Evolutionary conservation across 2,329 filamentous ascomycete genomes (phyloP), one percentile per base, ranked within the genome.

Genomic region (Samsoniella hepiali): DNA sequence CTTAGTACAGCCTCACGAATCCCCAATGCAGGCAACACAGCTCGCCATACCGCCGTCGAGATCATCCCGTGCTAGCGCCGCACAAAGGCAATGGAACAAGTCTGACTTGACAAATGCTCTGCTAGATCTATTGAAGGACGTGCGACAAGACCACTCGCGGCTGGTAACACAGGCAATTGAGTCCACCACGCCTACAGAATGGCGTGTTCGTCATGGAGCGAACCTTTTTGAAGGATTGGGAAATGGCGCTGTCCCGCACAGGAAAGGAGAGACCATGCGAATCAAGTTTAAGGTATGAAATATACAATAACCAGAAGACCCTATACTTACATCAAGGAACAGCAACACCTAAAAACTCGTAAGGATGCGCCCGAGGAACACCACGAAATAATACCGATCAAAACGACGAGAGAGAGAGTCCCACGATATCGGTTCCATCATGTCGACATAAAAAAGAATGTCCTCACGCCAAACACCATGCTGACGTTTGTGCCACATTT

Each of bases 351-450:
- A 31, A 78, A 76, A 64, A 72, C 73, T 40, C 82, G 80, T 67
- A 77, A 76, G 67, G 80, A 82, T 62, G 77, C 77, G 62, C 75
- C 76, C 62, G 77, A 80, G 63, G 70, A 74, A 59, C 73, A 77
- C 31, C 78, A 79, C 65, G 67, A 70, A 3, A 76, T 82, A 5
- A 69, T 76, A n/a, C 75, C 78, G 67, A 78, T 84, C 66, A 80
- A 80, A 67, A 81, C 82, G 2, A 76, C 81, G 62, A 79, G 77
- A 66, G 77, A 81, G 27, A 76, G 79, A n/a, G 84, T 85, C 9
- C 84, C 84, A n/a, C 74, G 75, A 32, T 87, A 87, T 68, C 76
- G 81, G 36, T 86, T 85, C 66, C 84, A 87, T 67, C 83, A 86
- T 64, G 81, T 86, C 44, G 82, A 85, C 69, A 84, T 87, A 58